Conservation (phyloP, 164 flowering plant species). For the Stephania yunnanensis region DNA sequence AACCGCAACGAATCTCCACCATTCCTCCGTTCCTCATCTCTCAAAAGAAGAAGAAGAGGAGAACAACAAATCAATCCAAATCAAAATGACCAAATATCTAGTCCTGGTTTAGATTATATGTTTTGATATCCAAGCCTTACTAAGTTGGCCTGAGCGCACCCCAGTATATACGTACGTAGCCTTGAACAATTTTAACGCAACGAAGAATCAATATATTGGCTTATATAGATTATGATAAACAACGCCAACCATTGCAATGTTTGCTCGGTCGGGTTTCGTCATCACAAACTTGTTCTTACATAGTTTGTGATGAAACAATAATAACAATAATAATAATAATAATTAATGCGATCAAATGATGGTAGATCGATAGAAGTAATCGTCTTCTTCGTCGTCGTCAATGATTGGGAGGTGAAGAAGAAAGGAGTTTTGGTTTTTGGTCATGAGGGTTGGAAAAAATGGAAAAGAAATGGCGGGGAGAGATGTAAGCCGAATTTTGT, state of each 20-base stretch:
- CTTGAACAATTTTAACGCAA: neutral
- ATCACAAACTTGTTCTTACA: too few relatives aligned
- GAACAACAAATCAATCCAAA: neutral
- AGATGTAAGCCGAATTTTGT: constrained; percentile 25
- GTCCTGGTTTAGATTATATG: too few relatives aligned
- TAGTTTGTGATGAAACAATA: neutral
- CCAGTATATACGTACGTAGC: too few relatives aligned
- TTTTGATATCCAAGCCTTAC: too few relatives aligned
- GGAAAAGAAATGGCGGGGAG: constrained; percentile 49
- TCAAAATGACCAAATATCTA: neutral
- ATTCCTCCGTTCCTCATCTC: constrained; percentile 8
- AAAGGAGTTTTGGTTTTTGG: neutral
- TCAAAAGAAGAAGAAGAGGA: neutral
- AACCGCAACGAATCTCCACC: constrained; percentile 10
- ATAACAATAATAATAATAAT: neutral
- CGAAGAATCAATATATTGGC: too few relatives aligned
- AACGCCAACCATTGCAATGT: constrained; percentile 5
- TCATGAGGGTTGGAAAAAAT: constrained; percentile 16
- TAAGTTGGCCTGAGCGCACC: too few relatives aligned
- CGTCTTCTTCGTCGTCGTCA: neutral
- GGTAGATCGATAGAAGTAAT: neutral
- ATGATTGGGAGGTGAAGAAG: neutral
- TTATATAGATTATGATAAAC: too few relatives aligned
- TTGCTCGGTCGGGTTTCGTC: neutral
- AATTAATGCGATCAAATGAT: too few relatives aligned